Base-by-base conservation (phyloP, 2,329 filamentous ascomycete species). In the Lomentospora prolificans region DNA sequence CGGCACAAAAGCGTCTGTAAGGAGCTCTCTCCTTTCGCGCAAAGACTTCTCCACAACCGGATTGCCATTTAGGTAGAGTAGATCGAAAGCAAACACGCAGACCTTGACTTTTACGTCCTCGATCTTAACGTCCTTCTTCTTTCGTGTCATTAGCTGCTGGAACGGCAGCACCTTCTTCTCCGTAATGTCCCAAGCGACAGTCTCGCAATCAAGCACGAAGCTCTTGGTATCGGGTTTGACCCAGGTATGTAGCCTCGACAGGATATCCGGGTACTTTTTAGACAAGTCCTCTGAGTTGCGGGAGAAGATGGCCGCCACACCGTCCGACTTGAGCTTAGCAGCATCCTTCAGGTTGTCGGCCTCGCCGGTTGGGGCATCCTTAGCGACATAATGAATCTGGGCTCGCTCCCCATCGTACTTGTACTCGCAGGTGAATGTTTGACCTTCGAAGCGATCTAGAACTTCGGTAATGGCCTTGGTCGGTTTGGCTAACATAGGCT, bases 401-500 rank as follows among this genome's bases (percentile, higher is more conserved):
- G 94, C 94, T 66, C 94, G 81, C 70, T 99, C 94, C 51, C 94
- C 94, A 64, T 99, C 94, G 66, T 99, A 99, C 70, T 99, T 99
- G 78, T 95, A 99, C 69, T 99, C 94, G 72, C 94, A 99, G 1
- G 94, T 97, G 65, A 99, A 99, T 25, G 86, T 87, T 66, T 96
- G 94, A 60, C 88, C 85, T 67, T 97, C 94, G 61, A 99, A 99
- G 4, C 94, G 88, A 70, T 99, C 92, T 9, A 99, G 79, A 0
- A 99, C 94, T 71, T 99, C 94, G 1, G 91, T 96, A 64, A 99
- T 96, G 4, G 94, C 91, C 69, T 99, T 99, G 8, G 94, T 99
- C 3, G 94, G 94, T 65, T 97, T 97, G 19, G 94, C 94, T 74
- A 99, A 79, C 94, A 99, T 99, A 63, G 94, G 94, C 70, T 99